phyloP scores from a whole-genome alignment of 2,329 filamentous ascomycete genomes.

The Scedosporium boydii region DNA sequence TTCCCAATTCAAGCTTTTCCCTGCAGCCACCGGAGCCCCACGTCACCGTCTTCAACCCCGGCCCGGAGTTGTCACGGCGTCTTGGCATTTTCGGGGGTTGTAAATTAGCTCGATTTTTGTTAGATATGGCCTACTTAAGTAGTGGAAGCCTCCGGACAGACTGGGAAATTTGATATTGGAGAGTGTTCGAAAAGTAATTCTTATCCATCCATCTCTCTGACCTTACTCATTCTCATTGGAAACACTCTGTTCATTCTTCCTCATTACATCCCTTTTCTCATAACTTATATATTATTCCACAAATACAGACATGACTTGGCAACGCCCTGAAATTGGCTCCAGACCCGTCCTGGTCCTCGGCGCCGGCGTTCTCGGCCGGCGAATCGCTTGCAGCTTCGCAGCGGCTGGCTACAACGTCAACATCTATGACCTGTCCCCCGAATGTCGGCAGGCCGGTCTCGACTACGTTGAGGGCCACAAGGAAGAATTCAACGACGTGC shows the following conservation, averaged over 20 bases:
- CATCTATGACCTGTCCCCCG: slow-evolving; percentile 29
- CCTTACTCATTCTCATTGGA: too few relatives aligned
- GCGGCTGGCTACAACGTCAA: slow-evolving; percentile 31
- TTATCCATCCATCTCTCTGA: too few relatives aligned
- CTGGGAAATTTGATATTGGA: too few relatives aligned
- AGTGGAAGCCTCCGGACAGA: too few relatives aligned
- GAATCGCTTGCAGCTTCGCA: slow-evolving; percentile 29
- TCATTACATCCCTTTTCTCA: background rate
- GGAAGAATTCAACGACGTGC: slow-evolving; percentile 11
- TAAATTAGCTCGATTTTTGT: too few relatives aligned
- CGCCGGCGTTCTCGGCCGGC: slow-evolving; percentile 31
- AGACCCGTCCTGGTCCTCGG: slow-evolving; percentile 28
- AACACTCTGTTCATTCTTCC: background rate
- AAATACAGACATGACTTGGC: slow-evolving; percentile 11
- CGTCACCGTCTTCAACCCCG: background rate
- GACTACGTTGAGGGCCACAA: slow-evolving; percentile 29
- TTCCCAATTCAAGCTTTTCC: background rate
- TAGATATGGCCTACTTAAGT: too few relatives aligned
- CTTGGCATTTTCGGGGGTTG: too few relatives aligned
- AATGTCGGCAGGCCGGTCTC: slow-evolving; percentile 25
- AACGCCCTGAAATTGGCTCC: slow-evolving; percentile 12
- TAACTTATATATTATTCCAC: background rate
- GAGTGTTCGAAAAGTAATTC: too few relatives aligned
- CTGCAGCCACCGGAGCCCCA: background rate
- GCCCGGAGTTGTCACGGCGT: too few relatives aligned